Evolutionary conservation across 1,284 basidiomycete species (phyloP), one percentile per base, ranked within the genome.

Genomic region (Coniophora puteana): DNA sequence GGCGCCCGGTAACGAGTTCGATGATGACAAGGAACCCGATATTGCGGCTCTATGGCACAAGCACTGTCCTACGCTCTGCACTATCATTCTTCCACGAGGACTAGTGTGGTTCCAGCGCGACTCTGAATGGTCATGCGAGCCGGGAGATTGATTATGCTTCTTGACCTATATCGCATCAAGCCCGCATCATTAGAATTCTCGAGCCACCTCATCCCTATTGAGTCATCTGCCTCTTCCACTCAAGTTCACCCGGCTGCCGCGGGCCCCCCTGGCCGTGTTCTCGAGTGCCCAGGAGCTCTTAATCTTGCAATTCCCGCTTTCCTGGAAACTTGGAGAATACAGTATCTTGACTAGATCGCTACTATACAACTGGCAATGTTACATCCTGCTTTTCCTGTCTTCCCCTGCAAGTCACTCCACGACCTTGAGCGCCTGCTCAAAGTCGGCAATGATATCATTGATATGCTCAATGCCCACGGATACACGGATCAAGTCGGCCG

Each of bases 401-500:
- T 31, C 29, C 29, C 30, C 17, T 16, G 17, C 17, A 12, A n/a
- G 18, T 48, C 43, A 58, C 40, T 50, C 35, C 6, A 54, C 43
- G 5, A 31, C 18, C 10, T 41, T 37, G 35, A 63, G 33, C 3
- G 57, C 57, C 43, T 62, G 61, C 48, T 83, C 79, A 57, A 93
- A 91, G 63, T 93, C 90, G 10, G 86, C 87, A 51, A 91, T 84
- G 58, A 92, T 92, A 57, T 92, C 89, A 28, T 72, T 72, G 54
- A 92, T 90, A 51, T 81, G 82, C 64, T 94, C 92, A 48, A 89
- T 89, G n/a, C 91, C 91, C 32, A 84, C 81, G 4, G 76, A 72
- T 6, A 91, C 80, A 47, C 88, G 76, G 53, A 93, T 87, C 38
- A 91, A 64, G 61, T 92, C 89, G 21, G 81, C 80, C 8, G 84